Evolutionary conservation across 768 basidiomycete species (phyloP).

Genomic region (Serendipita sp.): DNA sequence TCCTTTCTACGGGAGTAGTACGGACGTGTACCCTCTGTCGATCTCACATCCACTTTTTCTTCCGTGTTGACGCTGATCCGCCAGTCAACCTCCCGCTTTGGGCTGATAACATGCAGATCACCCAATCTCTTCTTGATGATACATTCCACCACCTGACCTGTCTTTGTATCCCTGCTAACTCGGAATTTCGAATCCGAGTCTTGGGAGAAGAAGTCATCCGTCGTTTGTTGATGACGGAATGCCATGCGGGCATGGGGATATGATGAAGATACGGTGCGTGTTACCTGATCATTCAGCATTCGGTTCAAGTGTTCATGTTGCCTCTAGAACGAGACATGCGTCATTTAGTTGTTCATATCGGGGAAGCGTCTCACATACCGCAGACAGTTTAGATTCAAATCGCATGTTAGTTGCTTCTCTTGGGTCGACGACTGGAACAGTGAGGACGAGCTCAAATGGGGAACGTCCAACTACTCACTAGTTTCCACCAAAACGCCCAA

Average conservation of each 20-base stretch:
- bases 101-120: slow-evolving; percentile 74
- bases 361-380: slow-evolving; percentile 31
- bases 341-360: slow-evolving; percentile 12
- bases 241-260: slow-evolving; percentile 40
- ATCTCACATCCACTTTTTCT: slow-evolving; percentile 33
- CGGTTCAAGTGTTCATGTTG: slow-evolving; percentile 81
- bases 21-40: slow-evolving; percentile 33
- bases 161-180: slow-evolving; percentile 70
- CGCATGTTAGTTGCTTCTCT: slow-evolving; percentile 38
- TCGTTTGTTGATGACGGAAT: slow-evolving; percentile 59
- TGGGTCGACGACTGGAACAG: neutral
- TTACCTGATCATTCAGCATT: slow-evolving; percentile 69
- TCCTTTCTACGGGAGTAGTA: slow-evolving; percentile 59
- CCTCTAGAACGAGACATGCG: slow-evolving; percentile 26
- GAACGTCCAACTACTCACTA: slow-evolving; percentile 34
- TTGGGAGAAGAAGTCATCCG: slow-evolving; percentile 60
- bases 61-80: slow-evolving; percentile 86
- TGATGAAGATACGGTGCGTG: slow-evolving; percentile 32
- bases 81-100: slow-evolving; percentile 77
- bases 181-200: slow-evolving; percentile 47
- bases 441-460: neutral
- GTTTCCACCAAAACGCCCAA: slow-evolving; percentile 71
- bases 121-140: slow-evolving; percentile 71
- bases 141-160: slow-evolving; percentile 44
- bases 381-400: slow-evolving; percentile 89